These are phyloP conservation scores for Spiromastix sp. DNA, from an alignment of 2,329 filamentous ascomycete genomes.

Conservation along the genomic window DNA sequence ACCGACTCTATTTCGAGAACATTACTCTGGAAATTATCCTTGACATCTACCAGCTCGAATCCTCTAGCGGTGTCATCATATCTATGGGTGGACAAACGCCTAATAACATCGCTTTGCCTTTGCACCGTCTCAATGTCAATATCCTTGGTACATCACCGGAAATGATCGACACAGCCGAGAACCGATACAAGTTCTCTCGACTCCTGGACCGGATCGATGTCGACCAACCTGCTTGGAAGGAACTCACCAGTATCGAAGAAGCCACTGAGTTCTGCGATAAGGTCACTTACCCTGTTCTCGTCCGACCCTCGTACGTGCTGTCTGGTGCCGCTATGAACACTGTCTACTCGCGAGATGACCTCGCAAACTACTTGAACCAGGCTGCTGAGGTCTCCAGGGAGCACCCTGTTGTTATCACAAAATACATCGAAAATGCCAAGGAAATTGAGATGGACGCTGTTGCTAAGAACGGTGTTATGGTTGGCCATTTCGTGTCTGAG, in stretches of 20 bases:
- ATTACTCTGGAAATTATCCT: conserved; percentile 83
- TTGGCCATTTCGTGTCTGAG: conserved; percentile 95
- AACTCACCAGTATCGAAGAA: conserved; percentile 88
- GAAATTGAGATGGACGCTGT: conserved; percentile 99
- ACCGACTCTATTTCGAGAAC: conserved; percentile 91
- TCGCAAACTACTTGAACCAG: conserved; percentile 80
- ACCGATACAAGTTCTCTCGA: conserved; percentile 96
- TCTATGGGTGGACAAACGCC: conserved; percentile 97
- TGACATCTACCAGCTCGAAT: conserved; percentile 86
- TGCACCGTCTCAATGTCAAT: conserved; percentile 82
- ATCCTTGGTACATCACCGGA: conserved; percentile 92
- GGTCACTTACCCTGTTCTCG: conserved; percentile 86
- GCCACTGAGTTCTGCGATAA: conserved; percentile 77
- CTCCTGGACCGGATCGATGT: conserved; percentile 93
- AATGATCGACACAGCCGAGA: conserved; percentile 97
- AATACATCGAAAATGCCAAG: conserved; percentile 98
- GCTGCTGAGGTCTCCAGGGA: conserved; percentile 89
- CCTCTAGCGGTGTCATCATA: conserved; percentile 72
- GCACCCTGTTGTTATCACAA: conserved; percentile 95
- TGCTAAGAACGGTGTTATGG: conserved; percentile 75
- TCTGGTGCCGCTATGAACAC: conserved; percentile 99
- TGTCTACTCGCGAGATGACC: conserved; percentile 88
- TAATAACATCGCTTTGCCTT: conserved; percentile 90
- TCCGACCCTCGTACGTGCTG: conserved; percentile 91
- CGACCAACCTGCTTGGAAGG: conserved; percentile 97